phyloP scores from a whole-genome alignment of 805 yeast genomes.

The Ogataea kodamae region DNA sequence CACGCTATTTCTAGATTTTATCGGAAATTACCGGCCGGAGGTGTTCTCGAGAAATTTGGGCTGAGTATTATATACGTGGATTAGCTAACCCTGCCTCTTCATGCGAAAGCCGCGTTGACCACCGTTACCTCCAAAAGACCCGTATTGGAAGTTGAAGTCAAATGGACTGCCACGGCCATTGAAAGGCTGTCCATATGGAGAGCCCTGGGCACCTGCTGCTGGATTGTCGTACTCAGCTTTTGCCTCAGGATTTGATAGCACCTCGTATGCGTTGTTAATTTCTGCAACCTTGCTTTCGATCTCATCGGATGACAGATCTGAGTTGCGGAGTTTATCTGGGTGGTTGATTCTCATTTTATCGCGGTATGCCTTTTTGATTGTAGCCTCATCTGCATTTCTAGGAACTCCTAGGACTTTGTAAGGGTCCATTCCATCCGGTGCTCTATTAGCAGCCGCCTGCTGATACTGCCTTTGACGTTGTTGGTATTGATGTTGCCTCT shows the following conservation, averaged over 20 bases:
- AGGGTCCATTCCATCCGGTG: slow-evolving; percentile 50
- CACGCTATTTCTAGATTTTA: slow-evolving; percentile 7
- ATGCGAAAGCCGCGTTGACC: slow-evolving; percentile 4
- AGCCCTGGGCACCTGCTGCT: slow-evolving; percentile 20
- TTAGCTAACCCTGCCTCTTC: slow-evolving; percentile 6
- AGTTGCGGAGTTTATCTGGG: slow-evolving; percentile 80
- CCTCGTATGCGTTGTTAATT: slow-evolving; percentile 90
- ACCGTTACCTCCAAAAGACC: slow-evolving; percentile 7
- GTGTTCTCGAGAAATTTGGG: slow-evolving; percentile 4
- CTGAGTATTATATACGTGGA: slow-evolving; percentile 1
- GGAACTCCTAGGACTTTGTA: slow-evolving; percentile 73
- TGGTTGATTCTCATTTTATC: slow-evolving; percentile 76
- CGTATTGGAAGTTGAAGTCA: slow-evolving; percentile 8
- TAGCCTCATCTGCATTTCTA: slow-evolving; percentile 62
- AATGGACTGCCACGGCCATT: slow-evolving; percentile 10
- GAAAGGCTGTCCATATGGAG: slow-evolving; percentile 2
- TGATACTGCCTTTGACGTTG: slow-evolving; percentile 36
- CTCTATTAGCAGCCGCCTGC: slow-evolving; percentile 28
- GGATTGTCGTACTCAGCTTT: slow-evolving; percentile 59
- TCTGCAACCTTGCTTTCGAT: slow-evolving; percentile 86
- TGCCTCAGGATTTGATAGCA: slow-evolving; percentile 62
- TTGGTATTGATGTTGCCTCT: slow-evolving; percentile 37
- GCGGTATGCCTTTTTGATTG: slow-evolving; percentile 79
- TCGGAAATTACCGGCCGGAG: slow-evolving; percentile 13
- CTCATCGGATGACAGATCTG: slow-evolving; percentile 60